A percentile compares a stretch with the other conserved stretches of the same genome.
phyloP scores from a whole-genome alignment of 371 early-diverging fungal genomes.

The Dichotomocladium elegans region DNA sequence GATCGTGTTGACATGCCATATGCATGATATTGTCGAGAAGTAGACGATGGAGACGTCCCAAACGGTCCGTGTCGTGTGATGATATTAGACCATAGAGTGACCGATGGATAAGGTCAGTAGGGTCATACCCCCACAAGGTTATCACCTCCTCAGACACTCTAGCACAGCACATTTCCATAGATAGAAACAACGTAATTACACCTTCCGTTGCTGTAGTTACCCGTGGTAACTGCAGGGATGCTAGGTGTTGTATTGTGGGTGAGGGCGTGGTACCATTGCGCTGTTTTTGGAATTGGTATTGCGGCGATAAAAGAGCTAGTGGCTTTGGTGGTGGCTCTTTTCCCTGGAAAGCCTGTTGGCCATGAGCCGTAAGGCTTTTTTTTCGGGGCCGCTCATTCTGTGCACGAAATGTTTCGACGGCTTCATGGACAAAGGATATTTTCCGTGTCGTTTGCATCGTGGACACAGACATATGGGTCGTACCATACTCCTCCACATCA shows the following conservation, averaged over 20 bases:
- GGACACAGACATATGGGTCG: background rate
- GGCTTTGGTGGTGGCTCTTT: background rate
- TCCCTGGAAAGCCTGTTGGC: background rate
- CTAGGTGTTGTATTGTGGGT: background rate
- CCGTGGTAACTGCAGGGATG: background rate
- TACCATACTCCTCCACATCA: no score
- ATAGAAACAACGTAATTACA: slow-evolving; percentile 29
- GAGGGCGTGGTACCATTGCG: background rate
- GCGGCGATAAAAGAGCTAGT: background rate
- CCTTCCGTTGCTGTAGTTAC: background rate
- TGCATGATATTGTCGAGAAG: slow-evolving; percentile 38
- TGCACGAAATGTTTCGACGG: background rate
- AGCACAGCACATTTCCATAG: slow-evolving; percentile 50
- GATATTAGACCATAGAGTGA: slow-evolving; percentile 41
- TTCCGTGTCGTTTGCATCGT: background rate
- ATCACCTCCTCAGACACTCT: slow-evolving; percentile 45
- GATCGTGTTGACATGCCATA: slow-evolving; percentile 11
- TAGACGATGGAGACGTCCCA: slow-evolving; percentile 27
- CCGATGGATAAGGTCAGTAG: slow-evolving; percentile 44
- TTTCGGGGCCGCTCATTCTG: background rate
- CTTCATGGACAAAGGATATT: slow-evolving; percentile 8
- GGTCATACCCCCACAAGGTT: slow-evolving; percentile 43
- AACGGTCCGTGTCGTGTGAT: slow-evolving; percentile 25
- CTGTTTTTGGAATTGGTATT: background rate
- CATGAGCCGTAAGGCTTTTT: background rate